Base-by-base conservation (phyloP, 768 basidiomycete species). In the Cubamyces sp. region DNA sequence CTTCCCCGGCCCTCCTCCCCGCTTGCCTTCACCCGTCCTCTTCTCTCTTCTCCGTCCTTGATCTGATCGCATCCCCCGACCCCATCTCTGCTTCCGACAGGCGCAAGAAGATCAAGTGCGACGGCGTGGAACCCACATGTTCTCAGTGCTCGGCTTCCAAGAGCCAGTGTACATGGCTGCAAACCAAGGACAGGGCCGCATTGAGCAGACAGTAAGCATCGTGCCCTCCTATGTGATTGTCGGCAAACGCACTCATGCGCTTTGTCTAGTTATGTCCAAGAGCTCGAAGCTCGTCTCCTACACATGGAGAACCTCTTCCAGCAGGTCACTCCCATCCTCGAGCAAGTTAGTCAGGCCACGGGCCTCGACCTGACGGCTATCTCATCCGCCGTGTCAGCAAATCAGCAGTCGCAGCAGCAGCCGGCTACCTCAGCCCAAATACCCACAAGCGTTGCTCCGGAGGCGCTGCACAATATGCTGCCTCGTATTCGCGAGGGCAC, bases 41-140 rank as follows among this genome's bases (percentile, higher is more conserved):
- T 45, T 50, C 51, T 37, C 79, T 55, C 62, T 45, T 64, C 67
- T 54, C 64, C 60, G 16, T 42, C 28, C 30, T 54, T 57, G 57
- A 50, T 66, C 54, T 57, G 57, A 60, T 37, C 64, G 66, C 57
- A 34, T 34, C 34, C 25, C 48, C 28, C 48, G 67, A n/a, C 68
- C 40, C 60, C 67, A 51, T 39, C 39, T 19, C 26, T 55, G 64
- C 40, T 70, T 42, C 60, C 45, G 54, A 37, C 73, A 92, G 92
- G 64, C 87, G 91, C 66, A 94, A 94, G 84, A 94, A 94, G 82
- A 93, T 94, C 73, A 94, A 94, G 74, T 94, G 92, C 75, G 92
- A 94, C 77, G 92, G 92, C 66, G 84, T 79, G 69, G 92, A 94
- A 71, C 92, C 92, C 14, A 89, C 87, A 12, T 94, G 92, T 68